phyloP scores from a whole-genome alignment of 345 rosid genomes.

The Lepidium africanum region DNA sequence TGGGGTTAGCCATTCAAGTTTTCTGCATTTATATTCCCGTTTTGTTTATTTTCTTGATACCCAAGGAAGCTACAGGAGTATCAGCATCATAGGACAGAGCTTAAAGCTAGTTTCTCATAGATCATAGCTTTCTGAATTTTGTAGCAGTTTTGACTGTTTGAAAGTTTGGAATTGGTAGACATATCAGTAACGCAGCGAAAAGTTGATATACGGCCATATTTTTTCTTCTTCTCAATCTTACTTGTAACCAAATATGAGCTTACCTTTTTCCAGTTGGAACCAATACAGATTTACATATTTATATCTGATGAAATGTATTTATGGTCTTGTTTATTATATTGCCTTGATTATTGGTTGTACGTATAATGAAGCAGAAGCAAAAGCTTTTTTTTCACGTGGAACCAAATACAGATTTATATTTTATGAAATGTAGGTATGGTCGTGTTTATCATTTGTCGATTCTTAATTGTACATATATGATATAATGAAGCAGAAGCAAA shows the following conservation, averaged over 20 bases:
- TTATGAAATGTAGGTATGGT: too few relatives aligned
- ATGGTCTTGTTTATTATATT: background rate
- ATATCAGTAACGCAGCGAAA: background rate
- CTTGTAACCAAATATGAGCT: background rate
- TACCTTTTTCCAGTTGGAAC: background rate
- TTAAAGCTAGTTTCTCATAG: background rate
- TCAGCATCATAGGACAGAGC: slow-evolving; percentile 37
- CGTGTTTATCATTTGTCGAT: too few relatives aligned
- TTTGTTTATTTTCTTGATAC: slow-evolving; percentile 68
- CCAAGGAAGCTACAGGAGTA: slow-evolving; percentile 82
- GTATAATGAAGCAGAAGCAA: too few relatives aligned
- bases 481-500: too few relatives aligned
- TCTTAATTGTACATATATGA: too few relatives aligned
- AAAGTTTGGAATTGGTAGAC: background rate
- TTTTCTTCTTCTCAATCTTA: background rate
- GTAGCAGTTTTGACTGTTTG: background rate
- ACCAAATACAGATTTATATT: too few relatives aligned
- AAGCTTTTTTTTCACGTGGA: too few relatives aligned
- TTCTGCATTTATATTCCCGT: slow-evolving; percentile 73
- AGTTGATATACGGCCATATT: background rate
- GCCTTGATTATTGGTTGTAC: too few relatives aligned
- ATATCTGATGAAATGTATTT: background rate
- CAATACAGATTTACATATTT: background rate
- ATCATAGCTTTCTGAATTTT: background rate
- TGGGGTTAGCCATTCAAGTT: slow-evolving; percentile 63